Percentiles rank a stretch among this genome's conserved stretches.
Conservation (phyloP, 371 early-diverging fungal species). For the Mortierella sp. region DNA sequence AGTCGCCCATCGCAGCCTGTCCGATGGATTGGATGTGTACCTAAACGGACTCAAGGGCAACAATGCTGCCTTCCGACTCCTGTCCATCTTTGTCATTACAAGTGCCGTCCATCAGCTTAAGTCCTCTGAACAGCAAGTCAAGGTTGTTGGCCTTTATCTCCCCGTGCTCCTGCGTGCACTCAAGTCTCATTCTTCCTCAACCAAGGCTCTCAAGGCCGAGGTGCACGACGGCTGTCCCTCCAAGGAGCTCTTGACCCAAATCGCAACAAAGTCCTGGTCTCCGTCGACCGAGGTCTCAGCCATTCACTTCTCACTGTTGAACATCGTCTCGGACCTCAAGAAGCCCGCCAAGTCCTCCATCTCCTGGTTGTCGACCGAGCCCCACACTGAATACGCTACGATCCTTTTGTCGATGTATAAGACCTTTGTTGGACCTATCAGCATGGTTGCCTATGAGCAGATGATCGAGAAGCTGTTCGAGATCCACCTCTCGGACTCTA, state of each 20-base stretch:
- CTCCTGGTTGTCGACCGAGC: conserved; percentile 41
- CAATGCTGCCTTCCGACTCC: conserved; percentile 26
- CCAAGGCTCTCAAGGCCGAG: conserved; percentile 21
- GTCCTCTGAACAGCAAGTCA: conserved; percentile 36
- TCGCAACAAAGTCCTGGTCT: conserved; percentile 38
- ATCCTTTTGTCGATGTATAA: conserved; percentile 57
- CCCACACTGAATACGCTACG: conserved; percentile 37
- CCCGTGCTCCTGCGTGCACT: conserved; percentile 31
- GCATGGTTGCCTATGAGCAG: conserved; percentile 61
- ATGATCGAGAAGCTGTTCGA: conserved; percentile 67
- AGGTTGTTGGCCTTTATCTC: conserved; percentile 25
- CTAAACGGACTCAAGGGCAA: conserved; percentile 39
- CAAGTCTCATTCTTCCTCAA: conserved; percentile 16
- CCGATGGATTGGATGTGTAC: conserved; percentile 31
- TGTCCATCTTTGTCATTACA: conserved; percentile 54
- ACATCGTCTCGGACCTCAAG: conserved; percentile 43
- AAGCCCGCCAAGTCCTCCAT: conserved; percentile 29
- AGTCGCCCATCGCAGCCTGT: conserved; percentile 38
- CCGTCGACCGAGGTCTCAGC: conserved; percentile 38
- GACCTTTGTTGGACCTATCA: conserved; percentile 57
- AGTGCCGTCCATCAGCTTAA: conserved; percentile 31
- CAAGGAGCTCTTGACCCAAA: conserved; percentile 33
- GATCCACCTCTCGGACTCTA: conserved; percentile 64
- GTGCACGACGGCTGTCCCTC: conserved; percentile 43
- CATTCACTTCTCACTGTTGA: conserved; percentile 47